Percentiles rank a stretch among this genome's conserved stretches.
Conservation (phyloP, 1,284 basidiomycete species). For the Sporisorium scitamineum region DNA sequence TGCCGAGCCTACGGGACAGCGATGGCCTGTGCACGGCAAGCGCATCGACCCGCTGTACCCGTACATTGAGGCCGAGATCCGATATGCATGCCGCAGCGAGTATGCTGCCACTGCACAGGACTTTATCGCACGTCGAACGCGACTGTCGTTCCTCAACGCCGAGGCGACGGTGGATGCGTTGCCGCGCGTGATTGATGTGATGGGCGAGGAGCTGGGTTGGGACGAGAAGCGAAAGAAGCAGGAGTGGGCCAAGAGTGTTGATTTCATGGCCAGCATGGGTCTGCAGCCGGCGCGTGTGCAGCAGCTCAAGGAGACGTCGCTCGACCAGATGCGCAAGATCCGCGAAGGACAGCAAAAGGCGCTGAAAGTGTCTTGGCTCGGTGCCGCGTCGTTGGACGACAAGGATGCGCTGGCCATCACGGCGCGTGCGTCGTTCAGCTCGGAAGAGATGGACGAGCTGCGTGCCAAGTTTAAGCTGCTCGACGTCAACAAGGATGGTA, state of each 20-base stretch:
- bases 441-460: constrained; percentile 63
- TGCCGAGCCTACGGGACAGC: constrained; percentile 80
- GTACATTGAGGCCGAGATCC: constrained; percentile 93
- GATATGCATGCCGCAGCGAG: constrained; percentile 89
- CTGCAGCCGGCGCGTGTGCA: constrained; percentile 59
- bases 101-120: constrained; percentile 91
- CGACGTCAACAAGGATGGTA: constrained; percentile 61
- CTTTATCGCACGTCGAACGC: constrained; percentile 89
- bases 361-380: constrained; percentile 37
- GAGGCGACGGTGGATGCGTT: constrained; percentile 86
- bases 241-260: constrained; percentile 65
- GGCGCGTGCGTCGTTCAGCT: constrained; percentile 58
- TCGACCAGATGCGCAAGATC: constrained; percentile 56
- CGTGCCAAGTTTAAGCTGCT: constrained; percentile 58
- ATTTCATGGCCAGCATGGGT: constrained; percentile 71
- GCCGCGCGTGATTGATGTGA: constrained; percentile 88
- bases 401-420: constrained; percentile 51
- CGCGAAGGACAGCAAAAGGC: constrained; percentile 46
- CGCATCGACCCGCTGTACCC: constrained; percentile 83
- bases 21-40: constrained; percentile 87
- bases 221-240: constrained; percentile 74
- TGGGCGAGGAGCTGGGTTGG: constrained; percentile 89
- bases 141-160: constrained; percentile 92
- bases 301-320: constrained; percentile 51
- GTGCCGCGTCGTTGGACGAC: constrained; percentile 37